Conservation (phyloP, 768 basidiomycete genomes). For the Nidularia sp. region DNA sequence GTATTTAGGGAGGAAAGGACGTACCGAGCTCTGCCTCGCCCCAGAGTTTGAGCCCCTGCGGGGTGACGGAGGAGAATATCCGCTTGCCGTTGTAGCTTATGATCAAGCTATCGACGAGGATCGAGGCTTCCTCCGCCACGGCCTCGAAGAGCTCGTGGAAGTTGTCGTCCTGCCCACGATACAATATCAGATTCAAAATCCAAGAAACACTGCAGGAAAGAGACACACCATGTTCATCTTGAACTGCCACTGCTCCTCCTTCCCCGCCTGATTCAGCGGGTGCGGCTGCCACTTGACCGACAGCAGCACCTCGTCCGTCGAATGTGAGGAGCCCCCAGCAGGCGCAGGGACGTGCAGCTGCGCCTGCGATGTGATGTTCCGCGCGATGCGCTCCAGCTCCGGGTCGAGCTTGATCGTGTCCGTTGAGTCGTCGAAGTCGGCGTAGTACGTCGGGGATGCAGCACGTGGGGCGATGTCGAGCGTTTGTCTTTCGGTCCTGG, state of each 20-base stretch:
- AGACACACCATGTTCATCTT: conserved; percentile 54
- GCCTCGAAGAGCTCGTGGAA: conserved; percentile 65
- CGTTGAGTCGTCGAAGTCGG: conserved; percentile 38
- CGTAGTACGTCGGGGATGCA: conserved; percentile 41
- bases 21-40: conserved; percentile 62
- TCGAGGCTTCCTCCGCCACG: conserved; percentile 54
- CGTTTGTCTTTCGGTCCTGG: conserved; percentile 35
- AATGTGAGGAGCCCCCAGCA: conserved; percentile 23
- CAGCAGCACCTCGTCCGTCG: conserved; percentile 39
- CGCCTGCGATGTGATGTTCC: conserved; percentile 23
- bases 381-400: conserved; percentile 57
- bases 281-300: conserved; percentile 65
- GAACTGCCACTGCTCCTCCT: conserved; percentile 43
- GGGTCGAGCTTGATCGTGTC: conserved; percentile 54
- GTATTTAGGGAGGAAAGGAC: conserved; percentile 10
- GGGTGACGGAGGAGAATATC: conserved; percentile 68
- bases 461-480: conserved; percentile 36
- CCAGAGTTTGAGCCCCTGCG: conserved; percentile 64
- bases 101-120: conserved; percentile 49
- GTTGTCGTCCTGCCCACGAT: conserved; percentile 47
- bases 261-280: conserved; percentile 42
- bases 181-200: not conserved
- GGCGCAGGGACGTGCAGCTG: conserved; percentile 14
- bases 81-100: conserved; percentile 59
- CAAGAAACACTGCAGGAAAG: not conserved